phyloP scores from a whole-genome alignment of 1,284 basidiomycete genomes.

The Rhizoctonia solani region DNA sequence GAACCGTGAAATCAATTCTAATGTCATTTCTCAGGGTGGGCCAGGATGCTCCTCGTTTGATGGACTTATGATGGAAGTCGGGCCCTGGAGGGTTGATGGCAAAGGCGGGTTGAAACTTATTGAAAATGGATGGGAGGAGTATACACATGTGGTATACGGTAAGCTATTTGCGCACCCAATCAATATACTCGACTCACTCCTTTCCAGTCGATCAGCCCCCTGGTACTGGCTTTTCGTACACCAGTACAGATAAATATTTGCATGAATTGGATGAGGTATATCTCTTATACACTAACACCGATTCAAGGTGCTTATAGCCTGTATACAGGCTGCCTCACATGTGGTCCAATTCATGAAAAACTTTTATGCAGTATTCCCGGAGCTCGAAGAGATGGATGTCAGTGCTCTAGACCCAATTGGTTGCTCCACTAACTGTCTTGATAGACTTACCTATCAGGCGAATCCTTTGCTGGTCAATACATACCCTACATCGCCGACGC shows the following conservation, averaged over 20 bases:
- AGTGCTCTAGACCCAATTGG: too few species aligned
- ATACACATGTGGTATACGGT: slow-evolving; percentile 95
- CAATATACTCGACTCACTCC: not conserved
- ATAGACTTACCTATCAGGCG: slow-evolving; percentile 90
- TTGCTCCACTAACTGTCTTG: too few species aligned
- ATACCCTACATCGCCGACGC: slow-evolving; percentile 94
- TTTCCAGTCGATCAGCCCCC: slow-evolving; percentile 90
- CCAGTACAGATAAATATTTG: slow-evolving; percentile 82
- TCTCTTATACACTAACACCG: slow-evolving; percentile 24
- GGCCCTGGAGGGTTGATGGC: slow-evolving; percentile 85
- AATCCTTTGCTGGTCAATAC: slow-evolving; percentile 98
- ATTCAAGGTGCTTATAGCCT: slow-evolving; percentile 28
- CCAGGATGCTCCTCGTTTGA: slow-evolving; percentile 98
- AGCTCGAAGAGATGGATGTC: slow-evolving; percentile 82
- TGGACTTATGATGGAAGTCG: slow-evolving; percentile 97
- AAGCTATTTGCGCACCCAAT: slow-evolving; percentile 44
- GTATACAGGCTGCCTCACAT: slow-evolving; percentile 78
- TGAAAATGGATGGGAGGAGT: slow-evolving; percentile 98
- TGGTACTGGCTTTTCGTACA: slow-evolving; percentile 92
- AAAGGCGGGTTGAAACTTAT: slow-evolving; percentile 76
- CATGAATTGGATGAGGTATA: slow-evolving; percentile 75
- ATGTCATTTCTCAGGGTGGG: slow-evolving; percentile 77
- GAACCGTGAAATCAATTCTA: slow-evolving; percentile 1
- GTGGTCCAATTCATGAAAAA: slow-evolving; percentile 83
- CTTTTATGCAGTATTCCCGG: slow-evolving; percentile 91